Conservation (phyloP, 306 rosid genomes). For the Argentina anserina region DNA sequence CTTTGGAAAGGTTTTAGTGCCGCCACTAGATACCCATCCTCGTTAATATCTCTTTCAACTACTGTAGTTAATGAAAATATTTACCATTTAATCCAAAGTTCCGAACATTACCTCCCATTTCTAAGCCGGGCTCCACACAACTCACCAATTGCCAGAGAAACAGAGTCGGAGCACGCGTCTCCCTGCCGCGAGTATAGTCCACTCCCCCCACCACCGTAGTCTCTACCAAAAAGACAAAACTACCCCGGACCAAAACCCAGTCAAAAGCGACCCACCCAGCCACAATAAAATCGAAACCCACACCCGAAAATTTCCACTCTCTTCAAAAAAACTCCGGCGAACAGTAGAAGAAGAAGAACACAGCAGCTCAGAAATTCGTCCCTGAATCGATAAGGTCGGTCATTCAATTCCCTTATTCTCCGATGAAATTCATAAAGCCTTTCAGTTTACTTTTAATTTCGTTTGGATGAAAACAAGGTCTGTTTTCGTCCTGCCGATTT, state of each 20-base stretch:
- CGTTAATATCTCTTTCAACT: no score
- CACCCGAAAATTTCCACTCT: conserved; percentile 35
- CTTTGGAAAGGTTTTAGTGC: no score
- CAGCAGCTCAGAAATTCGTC: conserved; percentile 34
- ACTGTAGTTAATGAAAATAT: no score
- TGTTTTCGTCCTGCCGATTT: background rate
- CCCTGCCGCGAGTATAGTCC: conserved; percentile 3
- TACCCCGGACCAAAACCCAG: conserved; percentile 51
- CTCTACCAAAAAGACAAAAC: conserved; percentile 32
- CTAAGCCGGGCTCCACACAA: background rate
- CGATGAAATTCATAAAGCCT: no score
- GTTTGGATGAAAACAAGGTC: conserved; percentile 7
- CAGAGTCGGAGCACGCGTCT: background rate
- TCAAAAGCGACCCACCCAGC: conserved; percentile 54
- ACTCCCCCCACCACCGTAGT: background rate
- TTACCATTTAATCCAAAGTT: no score
- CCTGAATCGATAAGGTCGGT: conserved; percentile 48
- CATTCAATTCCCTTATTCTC: background rate
- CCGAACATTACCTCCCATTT: no score
- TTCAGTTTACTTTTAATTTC: conserved; percentile 17
- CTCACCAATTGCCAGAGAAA: conserved; percentile 11
- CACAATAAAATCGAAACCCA: conserved; percentile 59
- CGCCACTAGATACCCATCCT: no score
- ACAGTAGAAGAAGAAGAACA: conserved; percentile 14
- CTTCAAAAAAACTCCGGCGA: conserved; percentile 40